These are phyloP conservation scores for Porogramme epimiltina DNA, from an alignment of 1,284 basidiomycete genomes.

Conservation along the genomic window DNA sequence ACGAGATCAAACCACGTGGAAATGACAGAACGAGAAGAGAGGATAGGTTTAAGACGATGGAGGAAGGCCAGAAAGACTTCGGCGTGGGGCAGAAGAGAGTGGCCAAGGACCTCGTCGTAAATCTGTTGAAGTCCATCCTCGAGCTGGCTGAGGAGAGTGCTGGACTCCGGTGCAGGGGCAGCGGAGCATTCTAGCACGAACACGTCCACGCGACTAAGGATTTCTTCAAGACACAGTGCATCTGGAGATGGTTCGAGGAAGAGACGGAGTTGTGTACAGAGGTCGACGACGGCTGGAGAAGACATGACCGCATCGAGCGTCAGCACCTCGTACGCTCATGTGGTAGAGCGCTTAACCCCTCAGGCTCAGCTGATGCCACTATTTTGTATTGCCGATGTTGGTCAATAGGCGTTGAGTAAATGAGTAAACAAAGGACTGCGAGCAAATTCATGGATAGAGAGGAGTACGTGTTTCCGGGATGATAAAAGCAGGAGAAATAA, in stretches of 20 bases:
- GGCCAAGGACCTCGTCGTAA: slow-evolving; percentile 63
- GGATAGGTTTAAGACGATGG: slow-evolving; percentile 58
- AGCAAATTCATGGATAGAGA: too few relatives aligned
- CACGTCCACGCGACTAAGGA: slow-evolving; percentile 52
- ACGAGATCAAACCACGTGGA: slow-evolving; percentile 79
- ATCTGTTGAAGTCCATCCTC: slow-evolving; percentile 70
- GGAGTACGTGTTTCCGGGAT: too few relatives aligned
- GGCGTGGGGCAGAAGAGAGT: slow-evolving; percentile 57
- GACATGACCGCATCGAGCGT: slow-evolving; percentile 29
- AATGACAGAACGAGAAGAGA: slow-evolving; percentile 66
- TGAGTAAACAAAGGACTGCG: too few relatives aligned
- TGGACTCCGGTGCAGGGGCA: slow-evolving; percentile 40
- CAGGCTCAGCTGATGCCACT: background rate
- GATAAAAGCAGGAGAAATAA: too few relatives aligned
- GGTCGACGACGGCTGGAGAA: slow-evolving; percentile 26
- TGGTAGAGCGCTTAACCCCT: too few relatives aligned
- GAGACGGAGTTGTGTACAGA: slow-evolving; percentile 55
- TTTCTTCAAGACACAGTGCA: slow-evolving; percentile 40
- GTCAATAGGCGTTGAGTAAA: too few relatives aligned
- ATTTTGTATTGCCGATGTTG: too few relatives aligned
- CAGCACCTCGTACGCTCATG: background rate
- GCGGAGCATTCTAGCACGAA: slow-evolving; percentile 51
- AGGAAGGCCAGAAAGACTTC: slow-evolving; percentile 69
- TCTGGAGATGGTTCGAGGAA: slow-evolving; percentile 51
- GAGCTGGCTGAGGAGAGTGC: slow-evolving; percentile 47